phyloP scores from a whole-genome alignment of 768 basidiomycete species.

The Porphyrellus cyaneotinctus region DNA sequence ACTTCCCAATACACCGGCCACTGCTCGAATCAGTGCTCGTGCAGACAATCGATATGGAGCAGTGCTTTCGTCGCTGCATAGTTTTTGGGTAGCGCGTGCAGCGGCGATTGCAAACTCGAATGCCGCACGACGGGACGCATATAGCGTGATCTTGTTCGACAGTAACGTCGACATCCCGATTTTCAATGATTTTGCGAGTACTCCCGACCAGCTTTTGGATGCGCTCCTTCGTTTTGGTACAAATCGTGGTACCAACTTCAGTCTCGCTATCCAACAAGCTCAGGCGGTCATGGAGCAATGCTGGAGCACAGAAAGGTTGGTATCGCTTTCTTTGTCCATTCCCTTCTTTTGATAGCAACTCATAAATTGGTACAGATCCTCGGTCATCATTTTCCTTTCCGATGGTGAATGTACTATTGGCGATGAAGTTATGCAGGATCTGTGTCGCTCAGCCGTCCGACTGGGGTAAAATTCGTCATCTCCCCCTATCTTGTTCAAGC shows the following conservation, averaged over 20 bases:
- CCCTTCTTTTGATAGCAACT: background rate
- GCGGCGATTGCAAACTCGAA: slow-evolving; percentile 30
- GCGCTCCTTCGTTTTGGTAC: slow-evolving; percentile 32
- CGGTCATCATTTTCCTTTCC: slow-evolving; percentile 38
- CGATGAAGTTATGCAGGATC: slow-evolving; percentile 36
- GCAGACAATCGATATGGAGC: slow-evolving; percentile 54
- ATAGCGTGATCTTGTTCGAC: slow-evolving; percentile 51
- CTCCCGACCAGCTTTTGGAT: slow-evolving; percentile 43
- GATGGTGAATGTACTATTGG: slow-evolving; percentile 45
- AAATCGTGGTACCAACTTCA: slow-evolving; percentile 42
- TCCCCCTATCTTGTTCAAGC: background rate
- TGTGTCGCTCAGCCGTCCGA: slow-evolving; percentile 40
- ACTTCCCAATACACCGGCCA: slow-evolving; percentile 40
- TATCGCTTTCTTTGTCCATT: background rate
- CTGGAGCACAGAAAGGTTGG: slow-evolving; percentile 51
- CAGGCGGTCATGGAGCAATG: slow-evolving; percentile 38
- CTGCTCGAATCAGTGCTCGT: slow-evolving; percentile 33
- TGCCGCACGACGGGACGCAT: slow-evolving; percentile 45
- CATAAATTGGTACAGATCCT: slow-evolving; percentile 5
- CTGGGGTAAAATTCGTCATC: slow-evolving; percentile 38
- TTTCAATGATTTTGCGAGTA: slow-evolving; percentile 44
- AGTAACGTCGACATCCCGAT: slow-evolving; percentile 20
- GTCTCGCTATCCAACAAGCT: slow-evolving; percentile 35
- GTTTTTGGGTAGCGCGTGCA: slow-evolving; percentile 54
- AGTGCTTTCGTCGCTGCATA: slow-evolving; percentile 51